Conservation (phyloP, 345 rosid genomes). For the Aquilaria sinensis region DNA sequence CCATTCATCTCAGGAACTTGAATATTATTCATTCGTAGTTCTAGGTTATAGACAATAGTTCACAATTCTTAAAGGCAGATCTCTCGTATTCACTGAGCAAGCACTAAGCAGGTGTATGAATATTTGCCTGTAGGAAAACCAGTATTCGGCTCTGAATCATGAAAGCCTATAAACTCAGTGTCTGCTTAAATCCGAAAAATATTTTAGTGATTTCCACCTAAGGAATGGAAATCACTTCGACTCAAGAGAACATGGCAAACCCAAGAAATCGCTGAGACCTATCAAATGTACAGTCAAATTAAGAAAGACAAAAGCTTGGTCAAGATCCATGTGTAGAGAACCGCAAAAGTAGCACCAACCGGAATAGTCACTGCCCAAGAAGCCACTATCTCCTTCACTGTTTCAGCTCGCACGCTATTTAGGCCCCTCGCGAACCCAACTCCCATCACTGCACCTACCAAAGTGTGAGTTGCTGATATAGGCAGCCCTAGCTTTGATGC, state of each 20-base stretch:
- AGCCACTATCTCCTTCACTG: constrained; percentile 78
- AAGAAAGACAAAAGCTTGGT: constrained; percentile 66
- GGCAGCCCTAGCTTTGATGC: constrained; percentile 92
- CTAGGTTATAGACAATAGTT: too few relatives aligned
- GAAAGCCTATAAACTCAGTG: background rate
- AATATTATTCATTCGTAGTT: too few relatives aligned
- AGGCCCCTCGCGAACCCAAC: constrained; percentile 97
- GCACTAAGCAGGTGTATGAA: too few relatives aligned
- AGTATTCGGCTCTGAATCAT: too few relatives aligned
- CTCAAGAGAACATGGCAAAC: constrained; percentile 16
- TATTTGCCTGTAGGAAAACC: too few relatives aligned
- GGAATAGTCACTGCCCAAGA: constrained; percentile 96
- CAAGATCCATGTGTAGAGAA: constrained; percentile 81
- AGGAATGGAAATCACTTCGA: constrained; percentile 18
- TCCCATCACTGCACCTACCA: constrained; percentile 98
- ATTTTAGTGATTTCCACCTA: constrained; percentile 14
- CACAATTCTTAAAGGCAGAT: too few relatives aligned
- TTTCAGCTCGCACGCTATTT: constrained; percentile 82
- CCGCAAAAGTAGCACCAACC: constrained; percentile 75
- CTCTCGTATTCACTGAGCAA: too few relatives aligned
- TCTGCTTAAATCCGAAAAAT: constrained; percentile 1
- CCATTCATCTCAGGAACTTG: too few relatives aligned
- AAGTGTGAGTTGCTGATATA: constrained; percentile 85
- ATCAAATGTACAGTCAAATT: constrained; percentile 32
- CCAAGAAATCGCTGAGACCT: constrained; percentile 12